Evolutionary conservation across 352 stramenopile genomes (phyloP).

Genomic region (Phytophthora boehmeriae): DNA sequence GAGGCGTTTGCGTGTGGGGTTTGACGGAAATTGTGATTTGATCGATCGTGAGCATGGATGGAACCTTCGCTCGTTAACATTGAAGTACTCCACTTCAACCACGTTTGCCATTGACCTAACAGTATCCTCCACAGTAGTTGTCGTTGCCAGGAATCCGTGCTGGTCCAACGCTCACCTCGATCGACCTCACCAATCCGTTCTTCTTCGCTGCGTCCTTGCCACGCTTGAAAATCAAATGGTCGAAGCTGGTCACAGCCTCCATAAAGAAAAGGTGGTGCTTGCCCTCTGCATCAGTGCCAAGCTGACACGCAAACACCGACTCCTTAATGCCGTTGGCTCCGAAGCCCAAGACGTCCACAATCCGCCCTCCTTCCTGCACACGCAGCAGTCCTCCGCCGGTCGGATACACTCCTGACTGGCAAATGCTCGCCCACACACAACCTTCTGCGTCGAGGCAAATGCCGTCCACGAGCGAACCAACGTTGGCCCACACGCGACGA

Average conservation of each 20-base stretch:
- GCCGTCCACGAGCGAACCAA: constrained; percentile 51
- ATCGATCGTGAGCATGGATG: too few relatives aligned
- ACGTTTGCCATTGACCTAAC: constrained; percentile 30
- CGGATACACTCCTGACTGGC: constrained; percentile 51
- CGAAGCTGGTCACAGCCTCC: constrained; percentile 40
- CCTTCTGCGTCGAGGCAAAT: constrained; percentile 72
- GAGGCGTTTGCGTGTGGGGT: background rate
- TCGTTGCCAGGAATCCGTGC: constrained; percentile 36
- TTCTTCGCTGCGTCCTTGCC: constrained; percentile 31
- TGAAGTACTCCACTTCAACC: constrained; percentile 1
- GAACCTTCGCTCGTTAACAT: constrained; percentile 1
- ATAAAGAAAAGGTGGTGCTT: constrained; percentile 64
- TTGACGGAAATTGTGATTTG: constrained; percentile 11
- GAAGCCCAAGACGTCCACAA: constrained; percentile 55
- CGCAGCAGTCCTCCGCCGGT: constrained; percentile 50
- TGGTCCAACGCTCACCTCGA: constrained; percentile 53
- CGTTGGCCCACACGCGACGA: constrained; percentile 54
- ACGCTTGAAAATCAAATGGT: constrained; percentile 45
- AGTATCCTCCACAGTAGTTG: constrained; percentile 64
- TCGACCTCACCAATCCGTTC: constrained; percentile 47
- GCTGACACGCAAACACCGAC: constrained; percentile 57
- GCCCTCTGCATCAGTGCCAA: constrained; percentile 49
- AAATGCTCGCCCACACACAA: constrained; percentile 58
- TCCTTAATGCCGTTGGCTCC: constrained; percentile 53
- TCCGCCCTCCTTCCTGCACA: constrained; percentile 52